phyloP scores from a whole-genome alignment of 2,329 filamentous ascomycete genomes.

The Botrytis sinoallii region DNA sequence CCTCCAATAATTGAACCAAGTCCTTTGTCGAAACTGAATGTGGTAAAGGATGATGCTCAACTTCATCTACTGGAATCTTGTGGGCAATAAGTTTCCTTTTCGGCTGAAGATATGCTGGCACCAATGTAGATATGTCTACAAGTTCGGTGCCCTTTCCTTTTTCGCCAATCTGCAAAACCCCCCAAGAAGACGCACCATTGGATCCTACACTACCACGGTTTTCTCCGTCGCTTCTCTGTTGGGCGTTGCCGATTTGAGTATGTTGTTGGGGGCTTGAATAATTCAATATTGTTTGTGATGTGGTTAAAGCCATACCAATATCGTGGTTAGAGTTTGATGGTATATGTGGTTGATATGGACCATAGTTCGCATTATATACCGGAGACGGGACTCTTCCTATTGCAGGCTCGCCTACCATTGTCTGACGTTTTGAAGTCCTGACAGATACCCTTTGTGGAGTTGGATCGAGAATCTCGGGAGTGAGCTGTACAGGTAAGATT shows the following conservation, averaged over 20 bases:
- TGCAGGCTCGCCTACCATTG: neutral
- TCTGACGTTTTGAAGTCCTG: neutral
- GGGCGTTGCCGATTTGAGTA: neutral
- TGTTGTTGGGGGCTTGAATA: neutral
- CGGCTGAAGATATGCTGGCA: neutral
- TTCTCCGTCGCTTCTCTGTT: neutral
- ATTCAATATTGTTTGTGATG: neutral
- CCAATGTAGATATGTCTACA: neutral
- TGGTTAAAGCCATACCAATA: constrained; percentile 1
- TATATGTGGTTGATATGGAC: neutral
- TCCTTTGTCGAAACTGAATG: neutral
- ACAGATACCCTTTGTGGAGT: too few species aligned
- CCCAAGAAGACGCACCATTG: neutral
- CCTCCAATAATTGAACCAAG: neutral
- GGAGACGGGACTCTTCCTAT: neutral
- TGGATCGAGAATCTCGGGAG: neutral
- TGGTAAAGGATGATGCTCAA: neutral
- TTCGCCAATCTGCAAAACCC: neutral
- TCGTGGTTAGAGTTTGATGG: neutral
- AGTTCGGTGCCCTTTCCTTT: neutral
- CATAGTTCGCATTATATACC: neutral
- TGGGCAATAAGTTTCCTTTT: neutral
- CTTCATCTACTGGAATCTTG: too few species aligned
- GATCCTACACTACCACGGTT: neutral
- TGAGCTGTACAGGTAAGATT: neutral